Conservation (phyloP, 179 eudicot genomes). For the Spinacia oleracea region DNA sequence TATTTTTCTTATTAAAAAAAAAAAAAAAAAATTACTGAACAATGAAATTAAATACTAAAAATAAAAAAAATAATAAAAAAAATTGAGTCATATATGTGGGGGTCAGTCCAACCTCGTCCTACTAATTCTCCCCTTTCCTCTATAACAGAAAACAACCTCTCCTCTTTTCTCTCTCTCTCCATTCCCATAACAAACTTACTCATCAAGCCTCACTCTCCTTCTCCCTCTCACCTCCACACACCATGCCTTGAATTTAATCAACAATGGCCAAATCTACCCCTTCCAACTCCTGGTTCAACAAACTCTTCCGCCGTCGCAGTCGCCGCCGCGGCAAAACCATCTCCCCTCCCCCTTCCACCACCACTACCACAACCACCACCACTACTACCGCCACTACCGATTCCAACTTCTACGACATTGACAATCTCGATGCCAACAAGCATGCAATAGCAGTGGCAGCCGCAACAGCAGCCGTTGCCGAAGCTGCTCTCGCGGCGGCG, state of each 20-base stretch:
- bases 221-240: not conserved
- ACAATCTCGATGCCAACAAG: slow-evolving; percentile 5
- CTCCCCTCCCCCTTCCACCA: not conserved
- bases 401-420: not conserved
- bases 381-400: not conserved
- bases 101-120: slow-evolving; percentile 5
- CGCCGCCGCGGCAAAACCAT: slow-evolving; percentile 10
- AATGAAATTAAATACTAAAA: not conserved
- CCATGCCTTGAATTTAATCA: not conserved
- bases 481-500: slow-evolving; percentile 15
- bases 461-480: slow-evolving; percentile 14
- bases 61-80: not conserved
- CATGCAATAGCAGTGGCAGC: slow-evolving; percentile 20
- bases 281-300: slow-evolving; percentile 8
- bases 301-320: slow-evolving; percentile 12
- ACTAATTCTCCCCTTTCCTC: no score
- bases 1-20: no score
- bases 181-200: slow-evolving; percentile 2
- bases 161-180: not conserved
- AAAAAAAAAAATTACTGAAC: not conserved
- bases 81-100: not conserved
- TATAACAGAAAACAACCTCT: slow-evolving; percentile 23
- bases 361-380: slow-evolving; percentile 9
- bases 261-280: not conserved
- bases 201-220: not conserved